Evolutionary conservation across 179 eudicot species (phyloP), one percentile per base, ranked within the genome.

Genomic region (Corrigiola litoralis): DNA sequence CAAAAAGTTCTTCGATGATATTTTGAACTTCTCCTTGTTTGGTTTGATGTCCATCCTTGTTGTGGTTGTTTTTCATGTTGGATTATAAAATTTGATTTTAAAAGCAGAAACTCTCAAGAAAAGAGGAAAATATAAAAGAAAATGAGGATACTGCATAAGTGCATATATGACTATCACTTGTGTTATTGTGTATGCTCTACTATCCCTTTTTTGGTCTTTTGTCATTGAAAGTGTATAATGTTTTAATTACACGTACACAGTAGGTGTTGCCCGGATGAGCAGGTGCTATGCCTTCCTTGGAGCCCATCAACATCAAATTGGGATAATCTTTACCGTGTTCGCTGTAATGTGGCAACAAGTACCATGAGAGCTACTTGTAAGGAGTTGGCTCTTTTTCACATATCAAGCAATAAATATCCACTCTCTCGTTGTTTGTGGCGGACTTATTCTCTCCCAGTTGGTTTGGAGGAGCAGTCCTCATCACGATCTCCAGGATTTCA

Each of bases 381-480:
- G 48, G 67, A 44, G 25, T 72, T 73, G 10, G 21, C 37, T 51
- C 63, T 59, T 56, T 70, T 69, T 57, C 75, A 61, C 49, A 49
- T 60, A 66, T 66, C 70, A n/a, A 60, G 34, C 51, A 68, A 57
- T 42, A 79, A 70, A 56, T 57, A 32, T 67, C 54, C 75, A 57
- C 38, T 40, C 16, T 44, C 50, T 7, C 63, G 31, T 42, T 54
- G 50, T 12, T 75, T 38, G 8, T 66, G 79, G 77, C 75, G 64
- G 72, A 63, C 68, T 71, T 66, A 72, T 64, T 66, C 83, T 48
- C 53, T 33, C 21, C 75, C 86, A 53, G 58, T 72, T 65, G 72
- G 81, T 60, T 65, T 81, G 62, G 86, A 67, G 61, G 83, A 79
- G 58, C 81, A 77, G 59, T 81, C 81, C 20, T 79, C 84, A 16